Evolutionary conservation across 495 filamentous ascomycete species (phyloP), one percentile per base, ranked within the genome.

Genomic region (Penicillium alfredii): DNA sequence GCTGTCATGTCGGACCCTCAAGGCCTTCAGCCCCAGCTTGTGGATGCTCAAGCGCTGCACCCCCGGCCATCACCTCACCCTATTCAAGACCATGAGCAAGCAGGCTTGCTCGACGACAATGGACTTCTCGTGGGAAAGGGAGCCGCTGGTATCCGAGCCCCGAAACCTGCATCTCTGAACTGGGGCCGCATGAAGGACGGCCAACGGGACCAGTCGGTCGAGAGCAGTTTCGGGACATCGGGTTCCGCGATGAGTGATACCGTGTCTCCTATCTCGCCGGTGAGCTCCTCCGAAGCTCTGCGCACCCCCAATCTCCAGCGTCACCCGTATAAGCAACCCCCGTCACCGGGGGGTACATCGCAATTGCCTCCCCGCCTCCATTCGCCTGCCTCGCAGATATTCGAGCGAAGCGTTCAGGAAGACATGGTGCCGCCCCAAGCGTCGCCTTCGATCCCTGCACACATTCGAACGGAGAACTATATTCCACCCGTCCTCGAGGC

Each of bases 351-450:
- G 35, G 65, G 71, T 23, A 44, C 36, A 8, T 69, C 68, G 29
- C 56, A 73, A 15, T 63, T 76, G 10, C 80, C 80, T 3, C 77
- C 80, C 4, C 68, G 75, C 24, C 56, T 81, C 28, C 68, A 73
- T 30, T 84, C 80, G 9, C 80, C 81, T 8, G 78, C 78, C 4
- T 78, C 86, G 15, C 86, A 90, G 49, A 95, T 95, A 51, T 95
- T 95, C 61, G 88, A 95, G 69, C 84, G 88, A 47, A 81, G 85
- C 60, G 89, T 95, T 9, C 89, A 95, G 56, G 88, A 95, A 50
- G 77, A 73, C 48, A 63, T 74, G 18, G 44, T 75, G 6, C 61
- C 76, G n/a, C 52, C 71, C 5, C 80, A 86, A 35, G 39, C 53
- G 9, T 55, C 53, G 1, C 76, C 84, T 3, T 80, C 84, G 7